Conservation (phyloP, 2,329 filamentous ascomycete species). For the Stenocarpella maydis region DNA sequence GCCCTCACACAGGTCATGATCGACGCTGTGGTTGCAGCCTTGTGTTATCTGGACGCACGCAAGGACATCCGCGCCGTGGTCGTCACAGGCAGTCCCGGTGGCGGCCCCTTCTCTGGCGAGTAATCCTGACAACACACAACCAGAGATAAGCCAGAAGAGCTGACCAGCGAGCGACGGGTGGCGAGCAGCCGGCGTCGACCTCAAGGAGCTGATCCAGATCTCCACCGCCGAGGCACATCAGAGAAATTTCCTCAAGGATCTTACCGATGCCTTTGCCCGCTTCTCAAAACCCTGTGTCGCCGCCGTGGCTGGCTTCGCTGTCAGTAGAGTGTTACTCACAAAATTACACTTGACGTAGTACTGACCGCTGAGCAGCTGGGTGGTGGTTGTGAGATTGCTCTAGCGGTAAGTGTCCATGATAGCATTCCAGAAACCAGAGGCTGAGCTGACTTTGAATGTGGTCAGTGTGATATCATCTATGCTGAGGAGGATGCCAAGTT, state of each 20-base stretch:
- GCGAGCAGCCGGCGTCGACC: constrained; percentile 36
- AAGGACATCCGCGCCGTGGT: constrained; percentile 48
- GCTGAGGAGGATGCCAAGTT: constrained; percentile 41
- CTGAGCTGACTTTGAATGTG: constrained; percentile 1
- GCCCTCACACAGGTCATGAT: constrained; percentile 63
- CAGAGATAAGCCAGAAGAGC: not conserved
- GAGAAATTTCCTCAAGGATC: constrained; percentile 48
- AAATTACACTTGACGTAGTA: not conserved
- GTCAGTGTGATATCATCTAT: constrained; percentile 49
- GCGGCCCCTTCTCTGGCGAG: constrained; percentile 50
- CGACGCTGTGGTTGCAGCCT: constrained; percentile 44
- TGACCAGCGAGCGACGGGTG: not conserved
- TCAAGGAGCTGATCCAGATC: constrained; percentile 38
- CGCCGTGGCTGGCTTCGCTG: constrained; percentile 59
- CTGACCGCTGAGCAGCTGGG: constrained; percentile 49
- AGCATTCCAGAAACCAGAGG: not conserved
- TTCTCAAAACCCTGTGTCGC: constrained; percentile 58
- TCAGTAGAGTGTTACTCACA: constrained; percentile 43
- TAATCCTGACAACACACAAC: constrained; percentile 16
- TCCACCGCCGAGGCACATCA: constrained; percentile 39
- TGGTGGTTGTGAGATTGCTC: constrained; percentile 59
- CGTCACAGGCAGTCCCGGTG: constrained; percentile 45
- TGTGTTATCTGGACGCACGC: constrained; percentile 36
- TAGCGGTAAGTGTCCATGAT: constrained; percentile 47
- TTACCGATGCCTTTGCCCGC: constrained; percentile 47